Percentiles rank a stretch among this genome's conserved stretches.
phyloP scores from a whole-genome alignment of 202 grass and related monocot species.

The Dendrocalamus latiflorus region DNA sequence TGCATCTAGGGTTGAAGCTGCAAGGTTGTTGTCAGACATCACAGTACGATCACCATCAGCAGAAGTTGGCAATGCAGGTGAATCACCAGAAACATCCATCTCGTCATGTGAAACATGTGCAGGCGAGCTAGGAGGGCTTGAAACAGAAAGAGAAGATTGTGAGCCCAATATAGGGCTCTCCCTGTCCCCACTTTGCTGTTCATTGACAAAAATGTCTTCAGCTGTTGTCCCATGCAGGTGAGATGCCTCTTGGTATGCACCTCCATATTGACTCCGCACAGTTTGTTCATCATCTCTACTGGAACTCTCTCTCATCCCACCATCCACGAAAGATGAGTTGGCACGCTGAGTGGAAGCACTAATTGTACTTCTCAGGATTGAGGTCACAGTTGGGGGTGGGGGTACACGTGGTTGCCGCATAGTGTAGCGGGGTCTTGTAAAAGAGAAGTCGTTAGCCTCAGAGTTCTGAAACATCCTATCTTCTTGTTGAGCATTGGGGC shows the following conservation, averaged over 20 bases:
- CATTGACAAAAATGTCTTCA: constrained; percentile 39
- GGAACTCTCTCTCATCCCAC: constrained; percentile 25
- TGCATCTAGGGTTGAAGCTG: constrained; percentile 36
- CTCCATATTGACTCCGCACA: too few species aligned
- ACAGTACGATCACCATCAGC: constrained; percentile 71
- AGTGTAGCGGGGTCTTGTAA: constrained; percentile 57
- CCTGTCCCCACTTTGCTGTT: constrained; percentile 56
- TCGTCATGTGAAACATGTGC: constrained; percentile 79
- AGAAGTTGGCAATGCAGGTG: constrained; percentile 81
- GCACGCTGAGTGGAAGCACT: constrained; percentile 34
- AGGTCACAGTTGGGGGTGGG: constrained; percentile 57
- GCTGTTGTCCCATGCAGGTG: too few species aligned
- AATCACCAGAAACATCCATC: constrained; percentile 93
- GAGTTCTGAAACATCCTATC: constrained; percentile 55
- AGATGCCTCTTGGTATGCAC: too few species aligned
- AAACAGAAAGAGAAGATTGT: constrained; percentile 86
- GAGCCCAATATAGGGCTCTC: constrained; percentile 58
- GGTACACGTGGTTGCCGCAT: constrained; percentile 70
- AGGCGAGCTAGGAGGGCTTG: constrained; percentile 82
- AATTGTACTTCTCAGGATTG: constrained; percentile 49
- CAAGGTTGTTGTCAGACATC: constrained; percentile 60
- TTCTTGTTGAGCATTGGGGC: constrained; percentile 46
- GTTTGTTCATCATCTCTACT: constrained; percentile 56
- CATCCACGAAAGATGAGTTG: constrained; percentile 46
- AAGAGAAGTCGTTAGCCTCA: constrained; percentile 54